phyloP scores from a whole-genome alignment of 495 filamentous ascomycete genomes.

The Peziza echinospora region DNA sequence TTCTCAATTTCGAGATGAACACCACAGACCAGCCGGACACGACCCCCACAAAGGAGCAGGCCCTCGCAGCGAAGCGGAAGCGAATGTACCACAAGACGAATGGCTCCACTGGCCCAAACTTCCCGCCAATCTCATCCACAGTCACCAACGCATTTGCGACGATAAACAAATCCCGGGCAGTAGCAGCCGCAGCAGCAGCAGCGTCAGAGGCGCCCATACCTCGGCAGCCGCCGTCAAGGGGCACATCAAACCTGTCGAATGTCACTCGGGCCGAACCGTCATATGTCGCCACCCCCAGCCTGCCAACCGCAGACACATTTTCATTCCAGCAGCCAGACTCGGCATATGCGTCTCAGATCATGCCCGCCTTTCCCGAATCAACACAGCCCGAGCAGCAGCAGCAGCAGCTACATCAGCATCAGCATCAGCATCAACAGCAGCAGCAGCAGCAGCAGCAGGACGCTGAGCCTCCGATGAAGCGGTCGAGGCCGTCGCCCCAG shows the following conservation, averaged over 20 bases:
- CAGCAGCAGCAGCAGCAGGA: slow-evolving; percentile 36
- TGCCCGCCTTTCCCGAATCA: slow-evolving; percentile 16
- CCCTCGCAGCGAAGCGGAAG: slow-evolving; percentile 92
- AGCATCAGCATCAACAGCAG: slow-evolving; percentile 24
- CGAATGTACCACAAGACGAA: slow-evolving; percentile 55
- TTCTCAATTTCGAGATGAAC: slow-evolving; percentile 29
- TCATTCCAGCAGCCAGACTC: slow-evolving; percentile 25
- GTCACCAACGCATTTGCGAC: slow-evolving; percentile 81
- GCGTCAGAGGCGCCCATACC: background rate
- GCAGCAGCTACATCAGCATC: slow-evolving; percentile 27
- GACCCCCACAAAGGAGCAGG: slow-evolving; percentile 98
- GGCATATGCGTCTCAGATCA: slow-evolving; percentile 27
- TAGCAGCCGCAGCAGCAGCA: slow-evolving; percentile 87
- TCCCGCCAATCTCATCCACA: slow-evolving; percentile 84
- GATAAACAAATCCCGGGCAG: slow-evolving; percentile 60
- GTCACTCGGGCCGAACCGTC: background rate
- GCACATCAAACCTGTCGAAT: background rate
- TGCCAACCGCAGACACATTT: background rate
- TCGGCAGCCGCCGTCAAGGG: background rate
- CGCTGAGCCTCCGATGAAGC: slow-evolving; percentile 69
- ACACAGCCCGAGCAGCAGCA: too few relatives aligned
- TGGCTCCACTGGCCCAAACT: slow-evolving; percentile 62
- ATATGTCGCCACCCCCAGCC: background rate
- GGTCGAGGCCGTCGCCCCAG: slow-evolving; percentile 18
- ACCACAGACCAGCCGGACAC: slow-evolving; percentile 34